Evolutionary conservation across 2,329 filamentous ascomycete genomes (phyloP).

Genomic region (Fusarium nisikadoi): DNA sequence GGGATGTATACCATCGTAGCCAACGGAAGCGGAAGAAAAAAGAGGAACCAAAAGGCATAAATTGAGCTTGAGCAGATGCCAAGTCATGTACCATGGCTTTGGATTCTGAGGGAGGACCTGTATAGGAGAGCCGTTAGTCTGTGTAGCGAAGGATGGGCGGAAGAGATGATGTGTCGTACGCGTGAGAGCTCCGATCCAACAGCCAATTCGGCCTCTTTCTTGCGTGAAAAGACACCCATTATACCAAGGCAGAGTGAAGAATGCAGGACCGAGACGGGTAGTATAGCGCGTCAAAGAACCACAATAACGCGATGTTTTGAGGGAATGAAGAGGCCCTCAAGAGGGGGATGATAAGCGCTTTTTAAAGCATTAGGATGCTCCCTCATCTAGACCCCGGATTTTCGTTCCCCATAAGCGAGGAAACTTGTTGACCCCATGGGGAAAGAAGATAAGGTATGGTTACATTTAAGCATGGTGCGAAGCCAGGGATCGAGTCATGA

Average conservation of each 20-base stretch:
- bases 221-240: background rate
- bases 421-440: background rate
- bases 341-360: background rate
- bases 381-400: background rate
- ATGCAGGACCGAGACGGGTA: fast-evolving
- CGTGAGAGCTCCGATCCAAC: conserved; percentile 2
- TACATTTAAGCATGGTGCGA: background rate
- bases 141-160: fast-evolving
- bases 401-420: background rate
- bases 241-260: fast-evolving
- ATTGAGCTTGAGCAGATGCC: background rate
- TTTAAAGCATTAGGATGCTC: background rate
- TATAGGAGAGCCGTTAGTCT: fast-evolving
- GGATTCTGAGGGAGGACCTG: background rate
- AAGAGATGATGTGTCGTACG: background rate
- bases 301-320: background rate
- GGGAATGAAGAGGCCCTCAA: background rate
- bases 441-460: background rate
- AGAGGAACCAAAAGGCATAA: background rate
- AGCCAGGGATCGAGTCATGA: background rate
- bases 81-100: background rate
- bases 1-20: background rate
- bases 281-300: fast-evolving
- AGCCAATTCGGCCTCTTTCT: conserved; percentile 3
- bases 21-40: background rate